Conservation (phyloP, 2,329 filamentous ascomycete genomes). For the Colletotrichum musae region DNA sequence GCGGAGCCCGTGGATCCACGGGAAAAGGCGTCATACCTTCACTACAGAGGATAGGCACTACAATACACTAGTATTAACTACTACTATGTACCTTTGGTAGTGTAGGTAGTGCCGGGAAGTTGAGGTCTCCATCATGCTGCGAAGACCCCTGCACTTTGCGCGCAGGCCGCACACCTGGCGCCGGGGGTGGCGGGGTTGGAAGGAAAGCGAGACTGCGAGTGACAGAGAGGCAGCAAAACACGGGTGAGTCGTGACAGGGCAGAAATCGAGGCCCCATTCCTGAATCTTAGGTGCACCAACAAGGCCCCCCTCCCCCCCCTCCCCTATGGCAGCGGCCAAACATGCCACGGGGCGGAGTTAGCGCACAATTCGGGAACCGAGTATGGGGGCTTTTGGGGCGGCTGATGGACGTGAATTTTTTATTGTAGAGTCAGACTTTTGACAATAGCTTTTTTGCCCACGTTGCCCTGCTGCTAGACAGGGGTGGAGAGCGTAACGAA, state of each 20-base stretch:
- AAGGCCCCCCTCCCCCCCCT: neutral
- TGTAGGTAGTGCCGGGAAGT: slow-evolving; percentile 19
- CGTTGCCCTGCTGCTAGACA: slow-evolving; percentile 26
- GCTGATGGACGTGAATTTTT: slow-evolving; percentile 23
- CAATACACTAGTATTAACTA: no score
- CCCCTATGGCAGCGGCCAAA: slow-evolving; percentile 14
- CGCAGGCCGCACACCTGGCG: neutral
- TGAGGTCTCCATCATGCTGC: slow-evolving; percentile 23
- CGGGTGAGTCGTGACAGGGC: neutral
- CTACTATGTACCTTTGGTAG: no score
- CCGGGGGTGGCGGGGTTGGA: slow-evolving; percentile 9
- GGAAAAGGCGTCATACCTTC: slow-evolving; percentile 33
- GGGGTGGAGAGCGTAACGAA: neutral
- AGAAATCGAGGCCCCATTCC: neutral
- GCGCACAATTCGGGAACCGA: slow-evolving; percentile 28
- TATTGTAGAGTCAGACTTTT: slow-evolving; percentile 14
- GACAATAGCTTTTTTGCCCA: slow-evolving; percentile 30
- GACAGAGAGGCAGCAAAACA: neutral
- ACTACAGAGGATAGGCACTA: no score
- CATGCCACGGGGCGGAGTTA: slow-evolving; percentile 26
- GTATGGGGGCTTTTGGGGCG: slow-evolving; percentile 17
- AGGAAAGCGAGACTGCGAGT: slow-evolving; percentile 6
- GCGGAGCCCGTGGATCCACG: slow-evolving; percentile 28
- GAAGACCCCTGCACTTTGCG: slow-evolving; percentile 18
- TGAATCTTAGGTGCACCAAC: no score